Evolutionary conservation across 2,329 filamentous ascomycete genomes (phyloP).

Genomic region (Xylaria sp.): DNA sequence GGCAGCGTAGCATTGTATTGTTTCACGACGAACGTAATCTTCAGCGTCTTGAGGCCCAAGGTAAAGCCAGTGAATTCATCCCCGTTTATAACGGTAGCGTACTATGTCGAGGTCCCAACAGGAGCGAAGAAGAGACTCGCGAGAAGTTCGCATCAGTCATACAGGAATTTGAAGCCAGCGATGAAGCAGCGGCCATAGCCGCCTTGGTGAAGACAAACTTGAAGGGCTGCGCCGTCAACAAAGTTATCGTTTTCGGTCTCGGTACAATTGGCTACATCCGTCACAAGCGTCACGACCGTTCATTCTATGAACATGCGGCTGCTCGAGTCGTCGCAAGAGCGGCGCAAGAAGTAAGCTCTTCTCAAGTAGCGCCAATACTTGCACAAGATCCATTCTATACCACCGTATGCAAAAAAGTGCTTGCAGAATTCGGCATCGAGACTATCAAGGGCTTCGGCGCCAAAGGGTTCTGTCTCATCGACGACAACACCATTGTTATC

Average conservation of each 20-base stretch:
- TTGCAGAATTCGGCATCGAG: constrained; percentile 3
- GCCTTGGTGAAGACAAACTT: constrained; percentile 1
- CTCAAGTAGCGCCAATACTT: rapidly evolving
- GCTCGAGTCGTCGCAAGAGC: constrained; percentile 5
- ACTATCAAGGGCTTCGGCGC: constrained; percentile 26
- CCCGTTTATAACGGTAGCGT: not conserved
- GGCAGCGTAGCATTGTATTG: not conserved
- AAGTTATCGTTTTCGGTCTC: constrained; percentile 28
- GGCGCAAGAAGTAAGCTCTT: constrained; percentile 1
- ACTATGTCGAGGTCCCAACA: not conserved
- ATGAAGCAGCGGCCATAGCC: not conserved
- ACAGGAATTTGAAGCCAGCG: not conserved
- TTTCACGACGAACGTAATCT: constrained; percentile 2
- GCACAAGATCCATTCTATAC: constrained; percentile 24
- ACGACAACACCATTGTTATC: constrained; percentile 27
- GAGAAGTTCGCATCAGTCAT: not conserved
- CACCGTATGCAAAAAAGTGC: constrained; percentile 12
- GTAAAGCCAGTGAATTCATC: not conserved
- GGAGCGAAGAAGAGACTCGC: not conserved
- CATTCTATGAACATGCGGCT: not conserved
- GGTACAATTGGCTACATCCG: constrained; percentile 1
- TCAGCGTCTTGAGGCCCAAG: not conserved
- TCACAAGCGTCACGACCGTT: not conserved
- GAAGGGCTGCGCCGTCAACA: constrained; percentile 2
- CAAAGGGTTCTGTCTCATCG: constrained; percentile 27